phyloP scores from a whole-genome alignment of 495 filamentous ascomycete genomes.

The Neurospora terricola region DNA sequence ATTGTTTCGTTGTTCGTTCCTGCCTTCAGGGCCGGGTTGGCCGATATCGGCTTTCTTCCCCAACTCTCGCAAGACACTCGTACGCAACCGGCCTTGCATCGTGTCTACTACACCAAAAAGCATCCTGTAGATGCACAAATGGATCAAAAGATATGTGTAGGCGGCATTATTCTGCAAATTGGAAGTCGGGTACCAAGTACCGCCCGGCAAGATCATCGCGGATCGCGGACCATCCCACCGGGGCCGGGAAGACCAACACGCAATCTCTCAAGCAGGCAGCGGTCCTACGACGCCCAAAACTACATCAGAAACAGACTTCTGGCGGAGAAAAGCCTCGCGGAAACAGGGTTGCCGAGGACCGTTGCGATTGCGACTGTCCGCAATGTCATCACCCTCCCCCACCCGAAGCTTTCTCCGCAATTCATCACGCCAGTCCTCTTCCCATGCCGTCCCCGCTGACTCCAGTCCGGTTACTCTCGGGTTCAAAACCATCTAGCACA shows the following conservation, averaged over 20 bases:
- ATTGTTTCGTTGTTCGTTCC: too few relatives aligned
- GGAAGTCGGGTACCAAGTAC: not conserved
- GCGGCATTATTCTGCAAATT: not conserved
- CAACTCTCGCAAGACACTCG: not conserved
- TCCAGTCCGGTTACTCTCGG: too few relatives aligned
- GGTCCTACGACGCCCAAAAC: too few relatives aligned
- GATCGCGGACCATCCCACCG: not conserved
- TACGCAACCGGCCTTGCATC: rapidly evolving
- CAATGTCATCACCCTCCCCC: not conserved
- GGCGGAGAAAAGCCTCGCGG: too few relatives aligned
- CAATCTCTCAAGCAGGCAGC: too few relatives aligned
- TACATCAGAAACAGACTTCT: too few relatives aligned
- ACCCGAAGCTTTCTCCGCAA: too few relatives aligned
- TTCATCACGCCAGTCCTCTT: not conserved
- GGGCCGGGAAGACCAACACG: too few relatives aligned
- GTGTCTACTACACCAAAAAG: not conserved
- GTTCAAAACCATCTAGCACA: too few relatives aligned
- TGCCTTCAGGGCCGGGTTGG: not conserved
- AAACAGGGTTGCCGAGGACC: not conserved
- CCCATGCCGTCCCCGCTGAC: too few relatives aligned
- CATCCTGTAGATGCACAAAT: rapidly evolving
- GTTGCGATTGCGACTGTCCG: not conserved
- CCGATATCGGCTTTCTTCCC: not conserved
- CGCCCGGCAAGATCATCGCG: not conserved
- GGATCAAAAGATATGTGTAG: rapidly evolving